Evolutionary conservation across 805 yeast species (phyloP).

Genomic region (Helenozyma baotianmanensis): DNA sequence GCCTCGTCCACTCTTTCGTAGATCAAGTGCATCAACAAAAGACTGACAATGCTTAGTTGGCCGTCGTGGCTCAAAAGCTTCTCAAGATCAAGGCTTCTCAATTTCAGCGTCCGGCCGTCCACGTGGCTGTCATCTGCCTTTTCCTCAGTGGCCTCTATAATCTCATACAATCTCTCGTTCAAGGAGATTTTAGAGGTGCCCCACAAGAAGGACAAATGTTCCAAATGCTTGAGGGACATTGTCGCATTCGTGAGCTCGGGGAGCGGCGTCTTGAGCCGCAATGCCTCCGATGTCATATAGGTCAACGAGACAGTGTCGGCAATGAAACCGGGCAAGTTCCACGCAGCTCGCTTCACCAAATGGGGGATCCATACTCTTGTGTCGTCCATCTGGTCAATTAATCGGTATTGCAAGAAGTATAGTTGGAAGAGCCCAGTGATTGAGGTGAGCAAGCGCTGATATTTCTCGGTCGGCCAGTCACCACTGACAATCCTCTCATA

Average conservation of each 20-base stretch:
- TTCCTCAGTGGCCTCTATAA: background rate
- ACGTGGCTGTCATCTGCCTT: conserved; percentile 7
- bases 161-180: conserved; percentile 22
- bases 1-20: conserved; percentile 28
- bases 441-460: conserved; percentile 17
- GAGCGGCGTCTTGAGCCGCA: conserved; percentile 20
- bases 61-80: conserved; percentile 29
- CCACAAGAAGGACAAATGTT: conserved; percentile 25
- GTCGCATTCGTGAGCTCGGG: conserved; percentile 32
- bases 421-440: conserved; percentile 24
- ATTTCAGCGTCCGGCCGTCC: conserved; percentile 5
- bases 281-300: conserved; percentile 28
- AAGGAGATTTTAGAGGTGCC: conserved; percentile 19
- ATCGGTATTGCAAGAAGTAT: conserved; percentile 19
- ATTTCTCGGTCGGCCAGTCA: conserved; percentile 27
- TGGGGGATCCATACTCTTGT: conserved; percentile 25
- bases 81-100: conserved; percentile 19
- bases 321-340: conserved; percentile 23
- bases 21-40: conserved; percentile 26
- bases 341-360: conserved; percentile 25
- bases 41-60: conserved; percentile 22
- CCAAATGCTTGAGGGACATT: conserved; percentile 26
- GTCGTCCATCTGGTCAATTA: conserved; percentile 23
- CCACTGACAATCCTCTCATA: conserved; percentile 30
- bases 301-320: conserved; percentile 26